A percentile compares a stretch with the other conserved stretches of the same genome.
Evolutionary conservation across 2,329 filamentous ascomycete genomes (phyloP).

Genomic region (Penicillium occitanis): DNA sequence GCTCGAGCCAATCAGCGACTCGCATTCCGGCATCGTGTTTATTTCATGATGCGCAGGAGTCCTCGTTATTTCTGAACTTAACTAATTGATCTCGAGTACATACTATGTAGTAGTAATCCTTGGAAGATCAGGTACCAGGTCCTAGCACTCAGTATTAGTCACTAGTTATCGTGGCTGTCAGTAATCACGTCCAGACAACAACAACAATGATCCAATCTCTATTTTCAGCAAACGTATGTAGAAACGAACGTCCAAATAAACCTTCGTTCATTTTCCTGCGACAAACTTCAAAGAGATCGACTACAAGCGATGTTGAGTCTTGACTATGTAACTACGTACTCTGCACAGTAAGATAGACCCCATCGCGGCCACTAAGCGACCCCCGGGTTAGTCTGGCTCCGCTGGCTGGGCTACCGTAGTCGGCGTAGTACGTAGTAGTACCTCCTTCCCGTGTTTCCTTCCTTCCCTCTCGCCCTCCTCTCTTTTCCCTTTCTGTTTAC

Average conservation of each 20-base stretch:
- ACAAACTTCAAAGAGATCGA: not conserved
- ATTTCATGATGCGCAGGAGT: not conserved
- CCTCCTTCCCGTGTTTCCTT: conserved; percentile 7
- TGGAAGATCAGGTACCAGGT: not conserved
- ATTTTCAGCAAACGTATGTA: not conserved
- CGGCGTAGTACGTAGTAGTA: not conserved
- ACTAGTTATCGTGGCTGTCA: not conserved
- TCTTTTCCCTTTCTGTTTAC: conserved; percentile 14
- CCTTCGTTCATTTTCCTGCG: not conserved
- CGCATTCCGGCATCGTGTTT: not conserved
- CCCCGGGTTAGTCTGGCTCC: not conserved
- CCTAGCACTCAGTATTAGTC: not conserved
- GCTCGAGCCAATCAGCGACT: not conserved
- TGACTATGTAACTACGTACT: not conserved
- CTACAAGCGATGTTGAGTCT: not conserved
- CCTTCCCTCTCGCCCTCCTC: not conserved
- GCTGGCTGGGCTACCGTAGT: not conserved
- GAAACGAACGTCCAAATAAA: not conserved
- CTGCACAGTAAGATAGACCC: not conserved
- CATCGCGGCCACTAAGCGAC: not conserved
- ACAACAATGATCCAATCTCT: not conserved
- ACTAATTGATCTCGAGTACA: not conserved
- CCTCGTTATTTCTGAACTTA: not conserved
- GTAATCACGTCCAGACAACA: not conserved
- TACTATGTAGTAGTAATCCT: not conserved